A percentile compares a stretch with the other conserved stretches of the same genome.
Evolutionary conservation across 2,329 filamentous ascomycete genomes (phyloP).

Genomic region (Alternaria novae-zelandiae): DNA sequence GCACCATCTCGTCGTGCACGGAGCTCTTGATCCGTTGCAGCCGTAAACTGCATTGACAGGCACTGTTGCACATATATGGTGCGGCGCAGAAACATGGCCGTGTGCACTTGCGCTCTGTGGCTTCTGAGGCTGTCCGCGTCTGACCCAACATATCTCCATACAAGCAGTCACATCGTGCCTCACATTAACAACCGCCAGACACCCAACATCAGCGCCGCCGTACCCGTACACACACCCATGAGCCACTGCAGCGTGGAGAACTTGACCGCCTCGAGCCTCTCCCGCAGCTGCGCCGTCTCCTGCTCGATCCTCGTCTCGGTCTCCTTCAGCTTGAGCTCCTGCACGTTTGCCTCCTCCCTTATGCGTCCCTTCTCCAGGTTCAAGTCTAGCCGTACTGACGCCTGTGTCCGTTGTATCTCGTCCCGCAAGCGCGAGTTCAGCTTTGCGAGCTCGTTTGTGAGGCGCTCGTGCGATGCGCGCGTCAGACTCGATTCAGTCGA

Average conservation of each 20-base stretch:
- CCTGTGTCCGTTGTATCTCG: constrained; percentile 93
- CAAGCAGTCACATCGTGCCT: constrained; percentile 18
- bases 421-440: constrained; percentile 87
- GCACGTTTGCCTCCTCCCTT: constrained; percentile 91
- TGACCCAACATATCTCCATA: not conserved
- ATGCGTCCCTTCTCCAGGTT: constrained; percentile 98
- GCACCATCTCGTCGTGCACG: constrained; percentile 21
- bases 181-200: constrained; percentile 71
- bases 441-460: constrained; percentile 95
- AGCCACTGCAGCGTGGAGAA: constrained; percentile 98
- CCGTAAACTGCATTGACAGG: constrained; percentile 22
- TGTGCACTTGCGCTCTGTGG: not conserved
- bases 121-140: constrained; percentile 4
- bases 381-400: constrained; percentile 87
- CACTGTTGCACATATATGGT: constrained; percentile 27
- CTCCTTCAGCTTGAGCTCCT: constrained; percentile 98
- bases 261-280: constrained; percentile 96
- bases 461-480: constrained; percentile 84
- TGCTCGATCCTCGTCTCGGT: constrained; percentile 98
- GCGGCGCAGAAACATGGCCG: constrained; percentile 15
- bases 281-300: constrained; percentile 83
- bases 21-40: constrained; percentile 15
- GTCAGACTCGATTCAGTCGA: constrained; percentile 90
- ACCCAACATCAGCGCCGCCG: constrained; percentile 70
- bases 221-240: constrained; percentile 76